These are phyloP conservation scores for Trichoderma pleuroti DNA, from an alignment of 2,329 filamentous ascomycete species.

Conservation along the genomic window DNA sequence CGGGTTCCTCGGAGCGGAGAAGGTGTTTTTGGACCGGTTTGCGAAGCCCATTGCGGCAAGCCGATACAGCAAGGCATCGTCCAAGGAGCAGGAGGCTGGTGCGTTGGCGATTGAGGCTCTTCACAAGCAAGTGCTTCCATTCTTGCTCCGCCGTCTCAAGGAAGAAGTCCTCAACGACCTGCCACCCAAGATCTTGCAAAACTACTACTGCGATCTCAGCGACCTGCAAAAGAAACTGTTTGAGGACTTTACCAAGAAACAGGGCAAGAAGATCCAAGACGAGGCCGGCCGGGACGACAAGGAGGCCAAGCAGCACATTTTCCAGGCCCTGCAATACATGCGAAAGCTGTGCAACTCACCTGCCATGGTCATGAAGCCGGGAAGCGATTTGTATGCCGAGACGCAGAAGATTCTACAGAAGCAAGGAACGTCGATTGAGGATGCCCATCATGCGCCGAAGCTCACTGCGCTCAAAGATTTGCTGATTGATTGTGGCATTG, in stretches of 20 bases:
- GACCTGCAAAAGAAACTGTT: conserved; percentile 94
- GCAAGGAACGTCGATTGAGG: conserved; percentile 77
- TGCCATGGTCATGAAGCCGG: conserved; percentile 91
- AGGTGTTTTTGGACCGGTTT: conserved; percentile 93
- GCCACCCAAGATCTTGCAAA: conserved; percentile 96
- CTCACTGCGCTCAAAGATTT: conserved; percentile 85
- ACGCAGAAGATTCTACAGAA: conserved; percentile 76
- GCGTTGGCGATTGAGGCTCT: conserved; percentile 96
- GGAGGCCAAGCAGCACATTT: conserved; percentile 95
- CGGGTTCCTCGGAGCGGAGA: conserved; percentile 88
- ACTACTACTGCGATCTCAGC: conserved; percentile 97
- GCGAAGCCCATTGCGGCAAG: conserved; percentile 93
- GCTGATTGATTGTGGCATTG: conserved; percentile 97
- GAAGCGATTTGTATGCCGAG: conserved; percentile 83
- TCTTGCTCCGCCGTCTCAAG: conserved; percentile 91
- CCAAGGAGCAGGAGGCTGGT: conserved; percentile 95
- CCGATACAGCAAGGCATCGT: conserved; percentile 93
- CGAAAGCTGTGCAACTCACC: conserved; percentile 98
- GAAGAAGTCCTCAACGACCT: conserved; percentile 96
- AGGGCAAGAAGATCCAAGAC: conserved; percentile 80
- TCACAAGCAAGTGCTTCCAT: conserved; percentile 96
- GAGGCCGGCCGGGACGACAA: conserved; percentile 84
- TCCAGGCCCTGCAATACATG: conserved; percentile 99
- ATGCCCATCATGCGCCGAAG: conserved; percentile 87
- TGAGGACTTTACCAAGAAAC: conserved; percentile 92